Evolutionary conservation across 148 eudicot species (phyloP).

Genomic region (Beta vulgaris): DNA sequence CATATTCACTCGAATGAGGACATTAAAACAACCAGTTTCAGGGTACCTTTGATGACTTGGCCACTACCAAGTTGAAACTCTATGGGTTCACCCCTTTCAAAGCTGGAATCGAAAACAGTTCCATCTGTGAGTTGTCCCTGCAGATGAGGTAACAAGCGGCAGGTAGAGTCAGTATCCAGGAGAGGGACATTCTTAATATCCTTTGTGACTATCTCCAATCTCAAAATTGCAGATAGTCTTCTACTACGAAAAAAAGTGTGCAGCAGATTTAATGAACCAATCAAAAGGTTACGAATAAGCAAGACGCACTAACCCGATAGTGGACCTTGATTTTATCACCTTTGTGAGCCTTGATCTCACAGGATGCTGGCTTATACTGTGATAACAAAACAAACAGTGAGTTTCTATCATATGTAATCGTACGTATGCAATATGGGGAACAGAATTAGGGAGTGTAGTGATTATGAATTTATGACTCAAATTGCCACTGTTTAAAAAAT

Average conservation of each 20-base stretch:
- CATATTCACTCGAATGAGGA: neutral
- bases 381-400: conserved; percentile 19
- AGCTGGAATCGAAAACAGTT: conserved; percentile 94
- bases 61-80: conserved; percentile 91
- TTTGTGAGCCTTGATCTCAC: conserved; percentile 93
- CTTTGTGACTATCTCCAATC: neutral
- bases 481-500: neutral
- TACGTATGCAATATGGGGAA: neutral
- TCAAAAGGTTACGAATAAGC: neutral
- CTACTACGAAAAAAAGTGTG: neutral
- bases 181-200: neutral
- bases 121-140: conserved; percentile 99
- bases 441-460: neutral
- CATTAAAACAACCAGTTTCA: neutral
- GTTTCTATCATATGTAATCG: neutral
- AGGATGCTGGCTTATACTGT: conserved; percentile 80
- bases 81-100: conserved; percentile 93
- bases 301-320: conserved; percentile 65
- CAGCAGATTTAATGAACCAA: neutral
- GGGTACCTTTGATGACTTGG: conserved; percentile 76
- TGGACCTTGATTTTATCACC: conserved; percentile 88
- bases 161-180: neutral
- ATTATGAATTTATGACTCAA: too few species aligned
- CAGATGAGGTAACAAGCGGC: conserved; percentile 11
- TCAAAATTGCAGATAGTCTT: neutral